These are phyloP conservation scores for Suillus placidus DNA, from an alignment of 768 basidiomycete species.

Conservation along the genomic window DNA sequence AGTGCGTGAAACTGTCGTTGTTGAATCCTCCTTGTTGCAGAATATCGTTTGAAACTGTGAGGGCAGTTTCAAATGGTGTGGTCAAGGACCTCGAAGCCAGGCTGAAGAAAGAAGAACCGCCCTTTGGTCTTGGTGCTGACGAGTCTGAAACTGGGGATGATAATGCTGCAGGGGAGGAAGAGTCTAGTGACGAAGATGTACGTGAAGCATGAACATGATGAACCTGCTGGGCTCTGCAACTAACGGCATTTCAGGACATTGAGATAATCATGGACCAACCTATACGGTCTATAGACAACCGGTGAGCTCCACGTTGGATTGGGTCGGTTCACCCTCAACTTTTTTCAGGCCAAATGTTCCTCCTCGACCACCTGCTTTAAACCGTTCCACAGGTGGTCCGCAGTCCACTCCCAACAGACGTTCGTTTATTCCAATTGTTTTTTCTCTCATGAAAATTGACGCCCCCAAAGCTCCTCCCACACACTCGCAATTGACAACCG, in stretches of 20 bases:
- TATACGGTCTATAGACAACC: constrained; percentile 72
- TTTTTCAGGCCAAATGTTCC: constrained; percentile 38
- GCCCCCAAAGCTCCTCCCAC: constrained; percentile 39
- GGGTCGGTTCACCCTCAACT: constrained; percentile 7
- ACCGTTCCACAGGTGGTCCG: constrained; percentile 32
- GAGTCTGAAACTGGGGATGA: constrained; percentile 37
- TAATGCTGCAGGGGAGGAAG: constrained; percentile 45
- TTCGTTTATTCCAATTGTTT: constrained; percentile 12
- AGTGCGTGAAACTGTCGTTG: constrained; percentile 26
- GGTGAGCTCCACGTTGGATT: constrained; percentile 43
- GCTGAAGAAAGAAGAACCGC: constrained; percentile 37
- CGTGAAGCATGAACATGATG: constrained; percentile 16
- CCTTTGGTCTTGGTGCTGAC: constrained; percentile 26
- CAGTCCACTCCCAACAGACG: constrained; percentile 33
- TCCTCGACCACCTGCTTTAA: constrained; percentile 33
- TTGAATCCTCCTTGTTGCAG: constrained; percentile 32
- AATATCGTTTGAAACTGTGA: constrained; percentile 44
- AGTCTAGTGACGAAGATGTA: constrained; percentile 54
- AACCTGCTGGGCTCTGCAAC: constrained; percentile 1
- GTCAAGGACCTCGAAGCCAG: constrained; percentile 52
- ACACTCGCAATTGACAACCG: constrained; percentile 68
- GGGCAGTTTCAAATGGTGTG: constrained; percentile 46
- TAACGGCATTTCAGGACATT: constrained; percentile 57
- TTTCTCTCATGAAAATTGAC: constrained; percentile 12
- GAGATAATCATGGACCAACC: constrained; percentile 90